Conservation (phyloP, 2,329 filamentous ascomycete species). For the Fusarium tricinctum region DNA sequence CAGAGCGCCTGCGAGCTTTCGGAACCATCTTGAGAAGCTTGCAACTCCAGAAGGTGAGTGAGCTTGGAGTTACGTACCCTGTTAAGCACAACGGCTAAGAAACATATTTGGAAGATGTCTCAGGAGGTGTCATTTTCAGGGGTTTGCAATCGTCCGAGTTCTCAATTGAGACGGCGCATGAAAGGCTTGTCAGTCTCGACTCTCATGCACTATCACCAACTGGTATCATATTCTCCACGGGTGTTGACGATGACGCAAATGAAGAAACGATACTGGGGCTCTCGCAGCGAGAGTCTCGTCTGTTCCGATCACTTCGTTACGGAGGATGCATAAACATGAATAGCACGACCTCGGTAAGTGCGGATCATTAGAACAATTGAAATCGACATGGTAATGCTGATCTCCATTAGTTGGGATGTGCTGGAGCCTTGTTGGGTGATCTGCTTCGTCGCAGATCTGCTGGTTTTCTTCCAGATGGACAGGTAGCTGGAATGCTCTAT, state of each 20-base stretch:
- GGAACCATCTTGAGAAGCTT: conserved; percentile 49
- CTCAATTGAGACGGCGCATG: conserved; percentile 73
- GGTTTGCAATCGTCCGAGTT: conserved; percentile 81
- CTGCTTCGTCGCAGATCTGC: conserved; percentile 73
- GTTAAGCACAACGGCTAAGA: conserved; percentile 7
- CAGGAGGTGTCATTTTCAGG: conserved; percentile 64
- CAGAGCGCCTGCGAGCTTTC: conserved; percentile 60
- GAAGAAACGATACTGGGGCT: conserved; percentile 55
- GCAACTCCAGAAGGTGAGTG: conserved; percentile 29
- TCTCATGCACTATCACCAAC: conserved; percentile 25
- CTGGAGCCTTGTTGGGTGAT: conserved; percentile 86
- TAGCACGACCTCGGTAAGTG: conserved; percentile 73
- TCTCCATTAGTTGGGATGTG: conserved; percentile 77
- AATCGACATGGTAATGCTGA: conserved; percentile 15
- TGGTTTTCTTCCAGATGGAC: conserved; percentile 73
- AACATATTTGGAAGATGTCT: background rate
- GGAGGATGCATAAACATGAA: conserved; percentile 81
- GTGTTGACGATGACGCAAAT: conserved; percentile 12
- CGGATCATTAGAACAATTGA: background rate
- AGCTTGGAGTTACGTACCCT: background rate
- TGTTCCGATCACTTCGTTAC: conserved; percentile 75
- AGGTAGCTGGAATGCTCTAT: conserved; percentile 64
- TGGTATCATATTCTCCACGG: conserved; percentile 42
- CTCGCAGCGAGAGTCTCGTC: conserved; percentile 61
- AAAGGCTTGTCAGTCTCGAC: conserved; percentile 69